Evolutionary conservation across 345 rosid species (phyloP).

Genomic region (Turritis glabra): DNA sequence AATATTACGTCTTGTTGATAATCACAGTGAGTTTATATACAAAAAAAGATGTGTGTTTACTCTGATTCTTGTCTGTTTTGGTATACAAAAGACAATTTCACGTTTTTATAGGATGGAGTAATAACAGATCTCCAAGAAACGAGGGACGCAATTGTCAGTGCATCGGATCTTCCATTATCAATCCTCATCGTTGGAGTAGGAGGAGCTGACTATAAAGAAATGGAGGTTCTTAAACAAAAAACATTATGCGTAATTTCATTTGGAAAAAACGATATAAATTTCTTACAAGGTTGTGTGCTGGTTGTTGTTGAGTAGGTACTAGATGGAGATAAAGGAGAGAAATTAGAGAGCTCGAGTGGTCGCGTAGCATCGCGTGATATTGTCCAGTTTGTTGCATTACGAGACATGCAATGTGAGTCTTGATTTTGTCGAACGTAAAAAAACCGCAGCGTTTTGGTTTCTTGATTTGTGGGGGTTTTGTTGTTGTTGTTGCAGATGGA

Average conservation of each 20-base stretch:
- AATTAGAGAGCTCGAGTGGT: conserved; percentile 77
- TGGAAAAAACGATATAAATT: background rate
- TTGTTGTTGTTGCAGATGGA: conserved; percentile 52
- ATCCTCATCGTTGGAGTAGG: conserved; percentile 96
- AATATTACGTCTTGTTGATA: conserved; percentile 79
- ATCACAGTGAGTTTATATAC: conserved; percentile 63
- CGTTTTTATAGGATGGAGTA: conserved; percentile 72
- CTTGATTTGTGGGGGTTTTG: too few species aligned
- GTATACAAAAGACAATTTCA: background rate
- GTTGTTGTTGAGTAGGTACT: conserved; percentile 46
- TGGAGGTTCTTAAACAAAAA: conserved; percentile 63
- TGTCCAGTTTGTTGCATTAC: conserved; percentile 86
- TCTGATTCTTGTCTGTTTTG: conserved; percentile 1
- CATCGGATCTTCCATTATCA: conserved; percentile 88
- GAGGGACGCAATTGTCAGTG: conserved; percentile 85
- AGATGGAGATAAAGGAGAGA: conserved; percentile 90
- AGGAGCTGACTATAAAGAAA: conserved; percentile 98
- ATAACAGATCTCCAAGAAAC: conserved; percentile 98
- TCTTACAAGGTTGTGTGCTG: background rate
- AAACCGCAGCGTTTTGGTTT: background rate
- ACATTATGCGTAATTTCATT: background rate
- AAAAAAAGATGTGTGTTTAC: too few species aligned
- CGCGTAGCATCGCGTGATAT: conserved; percentile 94
- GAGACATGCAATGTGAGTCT: conserved; percentile 73
- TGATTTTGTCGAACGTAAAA: background rate